Evolutionary conservation across 2,329 filamentous ascomycete genomes (phyloP).

Genomic region (Cryphonectria nitschkei): DNA sequence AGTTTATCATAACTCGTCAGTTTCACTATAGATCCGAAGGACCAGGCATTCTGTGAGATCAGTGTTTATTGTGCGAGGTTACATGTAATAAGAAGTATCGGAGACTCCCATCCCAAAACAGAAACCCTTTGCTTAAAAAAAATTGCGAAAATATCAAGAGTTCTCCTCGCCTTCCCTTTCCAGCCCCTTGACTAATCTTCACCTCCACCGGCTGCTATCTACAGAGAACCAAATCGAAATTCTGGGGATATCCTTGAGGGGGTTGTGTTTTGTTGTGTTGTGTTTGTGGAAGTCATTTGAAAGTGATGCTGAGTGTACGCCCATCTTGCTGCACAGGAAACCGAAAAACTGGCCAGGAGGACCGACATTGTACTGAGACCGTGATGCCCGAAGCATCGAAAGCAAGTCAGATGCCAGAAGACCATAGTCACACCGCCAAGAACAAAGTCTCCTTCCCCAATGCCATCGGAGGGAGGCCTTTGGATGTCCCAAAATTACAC

Average conservation of each 20-base stretch:
- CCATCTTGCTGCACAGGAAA: slow-evolving; percentile 28
- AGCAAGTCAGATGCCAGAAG: slow-evolving; percentile 27
- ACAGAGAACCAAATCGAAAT: slow-evolving; percentile 33
- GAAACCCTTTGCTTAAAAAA: slow-evolving; percentile 6
- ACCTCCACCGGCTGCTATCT: slow-evolving; percentile 31
- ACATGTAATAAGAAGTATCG: slow-evolving; percentile 1
- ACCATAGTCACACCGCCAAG: slow-evolving; percentile 27
- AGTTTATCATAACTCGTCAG: background rate
- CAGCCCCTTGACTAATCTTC: background rate
- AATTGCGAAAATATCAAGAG: slow-evolving; percentile 16
- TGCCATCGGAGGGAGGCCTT: background rate
- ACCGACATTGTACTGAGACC: background rate
- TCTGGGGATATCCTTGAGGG: slow-evolving; percentile 36
- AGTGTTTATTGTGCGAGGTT: slow-evolving; percentile 11
- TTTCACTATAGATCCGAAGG: background rate
- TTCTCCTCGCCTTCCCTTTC: slow-evolving; percentile 21
- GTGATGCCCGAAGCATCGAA: slow-evolving; percentile 22
- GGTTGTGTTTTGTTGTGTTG: background rate
- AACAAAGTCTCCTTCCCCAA: slow-evolving; percentile 24
- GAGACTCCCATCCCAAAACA: background rate
- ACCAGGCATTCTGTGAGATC: slow-evolving; percentile 13
- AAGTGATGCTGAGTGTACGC: slow-evolving; percentile 30
- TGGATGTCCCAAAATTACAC: background rate
- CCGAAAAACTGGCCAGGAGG: slow-evolving; percentile 34
- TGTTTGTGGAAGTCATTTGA: slow-evolving; percentile 4